Evolutionary conservation across 2,329 filamentous ascomycete species (phyloP), one percentile per base, ranked within the genome.

Genomic region (Coleophoma eucalyptorum): DNA sequence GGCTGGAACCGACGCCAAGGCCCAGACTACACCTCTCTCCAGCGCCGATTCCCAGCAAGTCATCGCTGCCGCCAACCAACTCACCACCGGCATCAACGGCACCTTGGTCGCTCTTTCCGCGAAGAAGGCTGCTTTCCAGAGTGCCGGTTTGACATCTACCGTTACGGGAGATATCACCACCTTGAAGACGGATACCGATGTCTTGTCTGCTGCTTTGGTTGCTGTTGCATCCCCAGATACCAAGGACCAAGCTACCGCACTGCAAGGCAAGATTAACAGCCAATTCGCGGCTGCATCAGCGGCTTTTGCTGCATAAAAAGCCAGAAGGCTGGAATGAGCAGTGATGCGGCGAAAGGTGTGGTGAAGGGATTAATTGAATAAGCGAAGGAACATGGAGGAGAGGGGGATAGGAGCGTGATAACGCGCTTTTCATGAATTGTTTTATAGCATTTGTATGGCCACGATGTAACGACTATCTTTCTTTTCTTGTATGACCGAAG

Each of bases 41-140:
- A 48, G 53, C 10, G 31, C 26, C n/a, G 49, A 59, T 13, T 54
- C 57, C 13, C 44, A 37, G 4, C 37, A n/a, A 3, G 33, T 59
- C 21, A 18, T 54, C 31, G n/a, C 32, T 7, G 50, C 43, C 26
- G 32, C 49, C 38, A 8, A 50, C 4, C 37, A 31, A 10, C 20
- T 55, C 33, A 53, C 33, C 10, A 34, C 52, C 13, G 51, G 46
- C 35, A 52, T 53, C 26, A 31, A 48, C 16, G 15, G 44, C 18
- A 21, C 51, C 34, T 44, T 58, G 15, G 26, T n/a, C 11, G 51
- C 52, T 6, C 32, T 52, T 5, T 35, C 41, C 32, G 32, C n/a
- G 15, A 58, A 58, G 55, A 55, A 57, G 26, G 13, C 50, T 11
- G n/a, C 44, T 11, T 55, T 57, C 42, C 46, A n/a, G 2, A 16